phyloP scores from a whole-genome alignment of 345 rosid genomes.

The Linum tenue region DNA sequence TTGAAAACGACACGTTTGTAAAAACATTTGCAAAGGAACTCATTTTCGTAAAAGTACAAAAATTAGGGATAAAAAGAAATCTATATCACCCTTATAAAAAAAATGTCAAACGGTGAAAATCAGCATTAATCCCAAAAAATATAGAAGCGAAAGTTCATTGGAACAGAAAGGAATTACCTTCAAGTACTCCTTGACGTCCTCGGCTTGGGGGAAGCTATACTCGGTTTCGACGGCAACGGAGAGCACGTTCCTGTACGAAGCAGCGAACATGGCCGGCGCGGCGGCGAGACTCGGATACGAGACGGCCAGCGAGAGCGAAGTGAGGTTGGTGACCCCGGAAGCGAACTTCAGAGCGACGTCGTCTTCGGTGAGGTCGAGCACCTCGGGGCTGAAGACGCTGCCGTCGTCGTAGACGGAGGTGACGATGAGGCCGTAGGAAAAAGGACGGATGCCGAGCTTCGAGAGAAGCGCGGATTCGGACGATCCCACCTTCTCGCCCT shows the following conservation, averaged over 20 bases:
- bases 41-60: no score
- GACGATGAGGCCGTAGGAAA: constrained; percentile 21
- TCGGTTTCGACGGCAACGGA: constrained; percentile 14
- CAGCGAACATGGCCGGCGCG: constrained; percentile 12
- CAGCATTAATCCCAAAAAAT: no score
- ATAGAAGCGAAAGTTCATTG: no score
- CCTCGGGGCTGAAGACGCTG: constrained; percentile 21
- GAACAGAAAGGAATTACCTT: constrained; percentile 2
- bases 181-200: constrained; percentile 18
- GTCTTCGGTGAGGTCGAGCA: constrained; percentile 20
- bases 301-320: constrained; percentile 11
- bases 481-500: constrained; percentile 25
- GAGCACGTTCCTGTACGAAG: constrained; percentile 18
- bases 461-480: constrained; percentile 22
- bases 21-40: neutral
- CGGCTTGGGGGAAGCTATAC: constrained; percentile 15
- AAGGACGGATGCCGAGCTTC: constrained; percentile 22
- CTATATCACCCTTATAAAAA: no score
- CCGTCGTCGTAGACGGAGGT: constrained; percentile 14
- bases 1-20: no score
- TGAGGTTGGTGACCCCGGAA: constrained; percentile 7
- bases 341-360: constrained; percentile 16
- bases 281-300: constrained; percentile 17
- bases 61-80: no score
- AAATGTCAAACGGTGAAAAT: no score